A percentile compares a stretch with the other conserved stretches of the same genome.
phyloP scores from a whole-genome alignment of 257 asterid species.

The Orobanche coerulescens region DNA sequence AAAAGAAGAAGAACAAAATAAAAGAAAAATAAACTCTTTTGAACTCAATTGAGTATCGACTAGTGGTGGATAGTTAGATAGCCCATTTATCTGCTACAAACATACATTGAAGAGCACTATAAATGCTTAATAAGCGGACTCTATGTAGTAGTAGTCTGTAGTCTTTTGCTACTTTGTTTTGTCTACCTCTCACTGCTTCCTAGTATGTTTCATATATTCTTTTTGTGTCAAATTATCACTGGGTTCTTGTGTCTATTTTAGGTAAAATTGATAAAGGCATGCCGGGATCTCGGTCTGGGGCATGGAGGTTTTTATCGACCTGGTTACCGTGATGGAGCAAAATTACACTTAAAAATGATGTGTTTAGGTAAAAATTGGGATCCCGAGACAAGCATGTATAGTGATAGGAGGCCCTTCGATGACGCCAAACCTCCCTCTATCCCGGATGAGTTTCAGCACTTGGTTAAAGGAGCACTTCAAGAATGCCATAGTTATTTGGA shows the following conservation, averaged over 20 bases:
- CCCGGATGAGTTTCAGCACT: slow-evolving; percentile 42
- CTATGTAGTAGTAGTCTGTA: neutral
- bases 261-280: slow-evolving; percentile 48
- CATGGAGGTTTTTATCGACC: slow-evolving; percentile 81
- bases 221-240: neutral
- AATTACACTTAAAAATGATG: slow-evolving; percentile 68
- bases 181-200: neutral
- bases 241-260: slow-evolving; percentile 19
- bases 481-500: slow-evolving; percentile 37
- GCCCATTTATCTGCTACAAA: slow-evolving; percentile 1
- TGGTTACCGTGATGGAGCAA: slow-evolving; percentile 56
- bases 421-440: slow-evolving; percentile 58
- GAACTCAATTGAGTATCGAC: neutral
- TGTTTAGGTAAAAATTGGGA: slow-evolving; percentile 90
- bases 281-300: slow-evolving; percentile 58
- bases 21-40: too few relatives aligned
- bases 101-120: neutral
- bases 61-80: neutral
- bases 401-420: slow-evolving; percentile 45
- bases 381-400: slow-evolving; percentile 45
- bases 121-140: neutral
- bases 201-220: neutral
- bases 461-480: slow-evolving; percentile 46
- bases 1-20: neutral
- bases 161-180: neutral